phyloP scores from a whole-genome alignment of 768 basidiomycete species.

The Mycena indigotica region DNA sequence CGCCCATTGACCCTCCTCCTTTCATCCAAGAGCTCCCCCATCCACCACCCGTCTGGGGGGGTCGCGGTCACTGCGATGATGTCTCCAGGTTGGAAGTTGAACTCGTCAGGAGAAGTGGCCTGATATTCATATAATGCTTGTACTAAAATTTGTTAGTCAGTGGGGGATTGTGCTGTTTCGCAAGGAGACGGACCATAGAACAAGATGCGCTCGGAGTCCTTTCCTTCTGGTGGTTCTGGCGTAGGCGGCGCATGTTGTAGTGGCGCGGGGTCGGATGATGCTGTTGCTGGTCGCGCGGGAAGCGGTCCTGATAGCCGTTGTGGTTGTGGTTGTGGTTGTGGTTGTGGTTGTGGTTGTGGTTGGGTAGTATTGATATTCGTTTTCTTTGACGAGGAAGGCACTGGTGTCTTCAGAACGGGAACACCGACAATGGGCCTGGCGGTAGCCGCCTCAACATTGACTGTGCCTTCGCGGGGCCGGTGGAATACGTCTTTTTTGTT shows the following conservation, averaged over 20 bases:
- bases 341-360: not conserved
- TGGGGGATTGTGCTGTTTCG: slow-evolving; percentile 9
- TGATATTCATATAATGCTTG: slow-evolving; percentile 89
- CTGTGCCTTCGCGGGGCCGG: too few species aligned
- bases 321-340: slow-evolving; percentile 31
- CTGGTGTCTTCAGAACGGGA: not conserved
- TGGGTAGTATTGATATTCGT: not conserved
- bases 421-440: not conserved
- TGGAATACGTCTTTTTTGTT: not conserved
- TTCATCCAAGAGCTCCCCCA: slow-evolving; percentile 81
- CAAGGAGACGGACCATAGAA: slow-evolving; percentile 74
- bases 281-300: slow-evolving; percentile 16
- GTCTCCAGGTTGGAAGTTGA: slow-evolving; percentile 93
- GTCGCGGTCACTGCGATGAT: slow-evolving; percentile 94
- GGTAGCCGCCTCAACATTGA: not conserved
- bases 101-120: slow-evolving; percentile 87
- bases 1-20: slow-evolving; percentile 67
- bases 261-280: slow-evolving; percentile 13
- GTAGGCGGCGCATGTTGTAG: slow-evolving; percentile 15
- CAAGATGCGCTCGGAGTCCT: slow-evolving; percentile 73
- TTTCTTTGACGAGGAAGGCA: not conserved
- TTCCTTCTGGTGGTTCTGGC: slow-evolving; percentile 49
- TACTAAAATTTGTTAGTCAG: slow-evolving; percentile 45
- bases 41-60: slow-evolving; percentile 98
- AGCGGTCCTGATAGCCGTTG: slow-evolving; percentile 28